Evolutionary conservation across 176 grass and related monocot genomes (phyloP), one percentile per base, ranked within the genome.

Genomic region (Musa troglodytarum): DNA sequence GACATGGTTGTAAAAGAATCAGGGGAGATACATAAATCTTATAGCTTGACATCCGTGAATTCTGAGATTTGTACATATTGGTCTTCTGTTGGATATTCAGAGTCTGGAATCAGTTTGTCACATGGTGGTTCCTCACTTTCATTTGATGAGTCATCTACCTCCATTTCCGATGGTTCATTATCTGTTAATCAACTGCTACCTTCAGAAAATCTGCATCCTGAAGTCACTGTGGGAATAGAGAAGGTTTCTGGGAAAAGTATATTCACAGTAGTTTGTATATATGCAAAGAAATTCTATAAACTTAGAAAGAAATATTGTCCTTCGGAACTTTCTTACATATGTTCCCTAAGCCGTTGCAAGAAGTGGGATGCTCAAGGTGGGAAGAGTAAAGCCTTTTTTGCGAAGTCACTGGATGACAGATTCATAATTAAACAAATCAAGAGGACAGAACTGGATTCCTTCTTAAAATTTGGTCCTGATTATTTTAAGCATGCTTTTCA

Each of bases 401-500:
- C 90, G 72, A 99, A 99, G 82, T 86, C 95, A 53, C 69, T 84
- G 61, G 95, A 99, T 87, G 95, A 94, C 11, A 83, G 95, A 74
- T 91, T 99, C 65, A 93, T 99, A 78, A 99, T 99, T 80, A 99
- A 99, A 78, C 88, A 99, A 83, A 99, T 99, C 54, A 99, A 99
- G 76, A 93, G 82, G 87, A 83, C 95, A 86, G 95, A 99, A 76
- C 90, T 99, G 28, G 95, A 94, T 54, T 93, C 90, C n/a, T 99
- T 99, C 68, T 79, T 99, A 81, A 87, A 86, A 81, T 91, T 99
- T 82, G 86, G 88, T 62, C 76, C 81, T 83, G 88, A 92, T 63
- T 99, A 99, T 77, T 99, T 99, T 69, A 87, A 91, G 76, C 89
- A 99, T 82, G 80, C 87, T 84, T 80, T 69, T 73, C 81, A 84